Base-by-base conservation (phyloP, 768 basidiomycete species). In the Mycena albidolilacea region DNA sequence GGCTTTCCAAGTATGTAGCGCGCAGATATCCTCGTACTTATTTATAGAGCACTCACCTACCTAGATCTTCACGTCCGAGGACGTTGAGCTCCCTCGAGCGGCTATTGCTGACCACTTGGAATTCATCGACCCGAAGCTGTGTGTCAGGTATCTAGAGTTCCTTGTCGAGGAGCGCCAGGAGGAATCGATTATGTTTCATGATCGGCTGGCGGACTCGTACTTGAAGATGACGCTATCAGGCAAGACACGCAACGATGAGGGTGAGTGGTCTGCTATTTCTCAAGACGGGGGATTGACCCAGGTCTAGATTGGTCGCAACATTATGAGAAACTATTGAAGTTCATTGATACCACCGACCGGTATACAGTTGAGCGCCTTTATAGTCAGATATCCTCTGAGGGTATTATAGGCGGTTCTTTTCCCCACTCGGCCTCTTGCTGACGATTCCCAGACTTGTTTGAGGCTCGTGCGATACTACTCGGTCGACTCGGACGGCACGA, bases 21-120 rank as follows among this genome's bases (percentile, higher is more conserved):
- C 21, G 23, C 43, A 37, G 30, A 30, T 30, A 30, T 30, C 30
- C 4, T 60, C 7, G n/a, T 6, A 14, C 12, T 35, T 17, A 39
- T 39, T 23, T 12, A 30, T 30, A 30, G 30, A 30, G 30, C 30
- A 30, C 30, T 30, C 30, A 30, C 30, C 30, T 30, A 30, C 30
- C 2, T 76, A 98, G 96, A 95, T 99, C 52, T 99, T 99, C 79
- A 96, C 93, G 2, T 96, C 97, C 0, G 97, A 98, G 78, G 97
- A 98, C 70, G 94, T 94, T 7, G 96, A 97, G 70, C 87, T 99
- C n/a, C 97, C 98, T 23, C 89, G 92, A 3, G 85, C 88, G 39
- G 86, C 86, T 0, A 95, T 98, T 5, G 91, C 92, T 12, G 88
- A 92, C 70, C 96, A 92, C 80, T 88, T 99, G 23, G 93, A 96